Evolutionary conservation across 2,329 filamentous ascomycete genomes (phyloP).

Genomic region (Onygena corvina): DNA sequence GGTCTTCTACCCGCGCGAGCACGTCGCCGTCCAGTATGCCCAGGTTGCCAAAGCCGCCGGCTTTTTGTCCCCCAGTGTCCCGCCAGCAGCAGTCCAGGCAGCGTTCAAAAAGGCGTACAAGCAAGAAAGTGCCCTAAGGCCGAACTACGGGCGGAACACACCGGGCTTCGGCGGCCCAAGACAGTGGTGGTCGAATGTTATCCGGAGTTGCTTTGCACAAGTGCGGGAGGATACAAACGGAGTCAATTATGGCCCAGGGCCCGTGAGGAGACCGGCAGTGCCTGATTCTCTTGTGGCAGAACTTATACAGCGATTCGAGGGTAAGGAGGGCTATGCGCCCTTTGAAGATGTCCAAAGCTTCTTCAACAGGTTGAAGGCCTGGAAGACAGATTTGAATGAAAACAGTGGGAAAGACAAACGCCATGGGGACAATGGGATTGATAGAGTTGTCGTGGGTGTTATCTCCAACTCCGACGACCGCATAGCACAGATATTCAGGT

Average conservation of each 20-base stretch:
- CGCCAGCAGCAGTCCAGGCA: slow-evolving; percentile 18
- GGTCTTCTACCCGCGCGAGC: slow-evolving; percentile 31
- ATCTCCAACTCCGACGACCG: slow-evolving; percentile 39
- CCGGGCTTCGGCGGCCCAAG: slow-evolving; percentile 27
- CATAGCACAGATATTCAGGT: slow-evolving; percentile 29
- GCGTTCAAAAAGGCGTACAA: slow-evolving; percentile 28
- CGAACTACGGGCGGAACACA: slow-evolving; percentile 36
- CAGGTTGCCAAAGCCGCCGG: slow-evolving; percentile 28
- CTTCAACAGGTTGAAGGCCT: slow-evolving; percentile 23
- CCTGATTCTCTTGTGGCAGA: slow-evolving; percentile 25
- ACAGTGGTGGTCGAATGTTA: slow-evolving; percentile 37
- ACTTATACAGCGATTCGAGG: slow-evolving; percentile 31
- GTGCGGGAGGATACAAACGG: slow-evolving; percentile 17
- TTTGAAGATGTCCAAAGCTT: slow-evolving; percentile 32
- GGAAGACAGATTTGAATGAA: slow-evolving; percentile 16
- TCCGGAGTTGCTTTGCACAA: slow-evolving; percentile 27
- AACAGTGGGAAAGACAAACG: slow-evolving; percentile 4
- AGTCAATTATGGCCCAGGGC: slow-evolving; percentile 8
- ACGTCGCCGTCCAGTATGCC: slow-evolving; percentile 32
- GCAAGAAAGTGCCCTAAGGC: slow-evolving; percentile 22
- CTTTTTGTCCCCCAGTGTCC: slow-evolving; percentile 22
- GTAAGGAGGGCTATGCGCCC: slow-evolving; percentile 30
- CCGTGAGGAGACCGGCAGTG: slow-evolving; percentile 16
- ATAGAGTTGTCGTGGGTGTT: slow-evolving; percentile 31
- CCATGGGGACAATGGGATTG: slow-evolving; percentile 14